Evolutionary conservation across 176 grass and related monocot genomes (phyloP), one percentile per base, ranked within the genome.

Genomic region (Carex kokanica): DNA sequence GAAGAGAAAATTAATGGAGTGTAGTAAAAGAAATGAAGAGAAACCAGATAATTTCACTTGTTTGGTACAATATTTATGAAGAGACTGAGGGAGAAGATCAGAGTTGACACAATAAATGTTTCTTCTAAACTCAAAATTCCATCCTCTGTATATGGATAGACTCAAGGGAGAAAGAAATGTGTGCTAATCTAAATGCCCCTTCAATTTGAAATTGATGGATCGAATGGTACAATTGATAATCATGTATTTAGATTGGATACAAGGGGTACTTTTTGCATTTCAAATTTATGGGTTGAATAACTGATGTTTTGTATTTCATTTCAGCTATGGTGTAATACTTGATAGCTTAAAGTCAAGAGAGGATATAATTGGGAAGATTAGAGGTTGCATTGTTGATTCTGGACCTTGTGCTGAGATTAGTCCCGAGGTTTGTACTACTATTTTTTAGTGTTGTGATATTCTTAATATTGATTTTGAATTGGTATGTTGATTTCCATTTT

Each of bases 331-430:
- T 78, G 80, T 67, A 1, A 68, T 99, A 86, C 93, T 99, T 80
- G 96, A 99, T 63, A 95, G 87, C 80, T 70, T 95, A 18, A 88
- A 91, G 84, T 89, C 91, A 82, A 93, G 93, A 47, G 64, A 83
- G 62, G 91, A 99, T 85, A 78, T 99, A 87, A 85, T 91, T 74
- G 87, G 89, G 74, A 95, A 94, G 73, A 99, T 99, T 78, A 91
- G 65, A 87, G 96, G 96, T 62, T 99, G 93, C 67, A 86, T 99
- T 89, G 20, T 95, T 85, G 96, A 99, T 53, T 99, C 96, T 79
- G 96, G 93, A 56, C 89, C 96, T 60, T 90, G 88, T 81, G 79
- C 94, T 25, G 93, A 99, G 85, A 95, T 99, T 83, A 89, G 86
- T 83, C 91, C 96, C 27, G 87, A 99, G 96, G 96, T 99, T 69